These are phyloP conservation scores for Gastrolobium villosum DNA, from an alignment of 306 rosid genomes.

Conservation along the genomic window DNA sequence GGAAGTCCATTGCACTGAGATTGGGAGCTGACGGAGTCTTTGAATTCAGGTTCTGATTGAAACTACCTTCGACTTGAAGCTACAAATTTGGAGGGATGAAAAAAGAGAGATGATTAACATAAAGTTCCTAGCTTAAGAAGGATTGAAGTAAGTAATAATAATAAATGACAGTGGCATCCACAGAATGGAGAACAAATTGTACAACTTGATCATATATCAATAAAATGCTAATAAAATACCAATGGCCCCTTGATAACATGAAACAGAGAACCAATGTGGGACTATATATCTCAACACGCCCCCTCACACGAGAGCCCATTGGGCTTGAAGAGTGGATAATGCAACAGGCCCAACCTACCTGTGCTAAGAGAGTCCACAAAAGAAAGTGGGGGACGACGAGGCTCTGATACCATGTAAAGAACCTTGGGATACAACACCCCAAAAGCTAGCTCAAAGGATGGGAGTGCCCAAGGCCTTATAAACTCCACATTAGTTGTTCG, in stretches of 20 bases:
- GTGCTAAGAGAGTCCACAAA: too few species aligned
- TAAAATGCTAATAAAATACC: conserved; percentile 9
- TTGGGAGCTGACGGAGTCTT: conserved; percentile 72
- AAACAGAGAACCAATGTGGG: not conserved
- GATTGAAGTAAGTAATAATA: conserved; percentile 24
- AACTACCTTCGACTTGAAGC: conserved; percentile 85
- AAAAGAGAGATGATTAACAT: conserved; percentile 1
- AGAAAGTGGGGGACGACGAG: too few species aligned
- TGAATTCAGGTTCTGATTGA: conserved; percentile 66
- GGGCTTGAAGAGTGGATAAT: too few species aligned
- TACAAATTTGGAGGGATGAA: conserved; percentile 47
- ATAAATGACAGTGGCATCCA: conserved; percentile 8
- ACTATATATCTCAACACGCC: too few species aligned
- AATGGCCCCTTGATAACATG: conserved; percentile 23
- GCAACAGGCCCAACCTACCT: too few species aligned
- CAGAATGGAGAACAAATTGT: conserved; percentile 19
- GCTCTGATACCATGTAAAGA: too few species aligned
- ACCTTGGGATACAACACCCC: too few species aligned
- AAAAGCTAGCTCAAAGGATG: too few species aligned
- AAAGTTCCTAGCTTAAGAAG: not conserved
- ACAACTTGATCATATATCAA: conserved; percentile 31
- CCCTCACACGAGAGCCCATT: too few species aligned
- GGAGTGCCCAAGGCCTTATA: too few species aligned
- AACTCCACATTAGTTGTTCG: too few species aligned
- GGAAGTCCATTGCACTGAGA: conserved; percentile 77